Evolutionary conservation across 2,329 filamentous ascomycete species (phyloP), one percentile per base, ranked within the genome.

Genomic region (Bipolaris gigantea): DNA sequence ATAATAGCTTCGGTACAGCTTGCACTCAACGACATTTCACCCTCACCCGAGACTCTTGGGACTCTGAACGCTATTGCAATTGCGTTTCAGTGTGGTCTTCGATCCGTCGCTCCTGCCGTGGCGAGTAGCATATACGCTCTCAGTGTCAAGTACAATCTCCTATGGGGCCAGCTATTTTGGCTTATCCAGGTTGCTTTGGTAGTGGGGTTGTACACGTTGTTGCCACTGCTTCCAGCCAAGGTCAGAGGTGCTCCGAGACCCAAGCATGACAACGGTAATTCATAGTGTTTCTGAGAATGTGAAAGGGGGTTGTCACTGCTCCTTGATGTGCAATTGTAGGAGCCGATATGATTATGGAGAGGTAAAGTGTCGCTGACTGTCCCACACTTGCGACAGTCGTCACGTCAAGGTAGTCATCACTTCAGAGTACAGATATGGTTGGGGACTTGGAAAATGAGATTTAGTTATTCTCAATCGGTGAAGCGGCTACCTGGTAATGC

Each of bases 11-110:
- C 80, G 1, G 81, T 87, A 0, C 89, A 92, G 76, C 83, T 93
- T 8, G 85, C 85, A 0, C 67, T 93, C 30, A 93, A 93, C 71
- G 88, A 92, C 53, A 83, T 89, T 2, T 81, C 86, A 0, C 90
- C 90, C 0, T 84, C 80, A 9, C 81, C 84, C 1, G 77, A 79
- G 38, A 82, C 85, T 0, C 76, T 93, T 9, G 89, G 87, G 0
- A 90, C 85, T 0, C 75, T 94, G 25, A 93, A 93, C 62, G 86
- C 87, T 0, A 63, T 90, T 1, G 82, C 84, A 0, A 76, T 93
- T 53, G 87, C 88, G 0, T 65, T 85, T 0, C 74, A 78, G 0
- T 86, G 85, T 58, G 86, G 77, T 0, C 76, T 90, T 27, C 79
- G 89, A 13, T 81, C 89, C 0, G 78, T 92, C 36, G 80, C 82